Conservation (phyloP, 257 asterid species). For the Solanum bulbocastanum region DNA sequence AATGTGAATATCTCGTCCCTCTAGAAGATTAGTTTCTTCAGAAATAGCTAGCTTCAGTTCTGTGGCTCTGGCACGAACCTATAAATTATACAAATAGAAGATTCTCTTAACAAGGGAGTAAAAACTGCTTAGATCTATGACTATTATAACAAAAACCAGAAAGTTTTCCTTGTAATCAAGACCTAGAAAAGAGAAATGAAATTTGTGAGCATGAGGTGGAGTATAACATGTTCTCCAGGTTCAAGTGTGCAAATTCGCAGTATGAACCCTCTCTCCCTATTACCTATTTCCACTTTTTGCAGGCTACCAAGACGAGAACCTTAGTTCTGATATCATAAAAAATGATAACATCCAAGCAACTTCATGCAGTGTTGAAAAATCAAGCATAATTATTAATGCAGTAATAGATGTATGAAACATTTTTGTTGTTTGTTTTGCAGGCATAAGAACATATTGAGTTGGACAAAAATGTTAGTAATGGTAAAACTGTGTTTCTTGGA, state of each 20-base stretch:
- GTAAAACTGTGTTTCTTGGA: neutral
- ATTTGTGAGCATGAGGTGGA: neutral
- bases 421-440: neutral
- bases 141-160: neutral
- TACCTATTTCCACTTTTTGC: neutral
- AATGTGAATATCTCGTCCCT: constrained; percentile 87
- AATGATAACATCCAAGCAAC: neutral
- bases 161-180: neutral
- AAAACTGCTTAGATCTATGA: neutral
- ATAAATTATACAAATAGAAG: neutral
- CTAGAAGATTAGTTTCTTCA: constrained; percentile 65
- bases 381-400: neutral
- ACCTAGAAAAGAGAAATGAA: neutral
- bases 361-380: neutral
- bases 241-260: neutral
- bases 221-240: neutral
- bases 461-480: neutral
- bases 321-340: neutral
- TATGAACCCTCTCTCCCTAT: neutral
- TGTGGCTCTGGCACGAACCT: constrained; percentile 92
- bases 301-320: neutral
- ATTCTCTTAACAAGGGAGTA: neutral
- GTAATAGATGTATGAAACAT: neutral
- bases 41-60: constrained; percentile 69
- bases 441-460: neutral